These are phyloP conservation scores for Avena insularis DNA, from an alignment of 176 grass and related monocot genomes.

Conservation along the genomic window DNA sequence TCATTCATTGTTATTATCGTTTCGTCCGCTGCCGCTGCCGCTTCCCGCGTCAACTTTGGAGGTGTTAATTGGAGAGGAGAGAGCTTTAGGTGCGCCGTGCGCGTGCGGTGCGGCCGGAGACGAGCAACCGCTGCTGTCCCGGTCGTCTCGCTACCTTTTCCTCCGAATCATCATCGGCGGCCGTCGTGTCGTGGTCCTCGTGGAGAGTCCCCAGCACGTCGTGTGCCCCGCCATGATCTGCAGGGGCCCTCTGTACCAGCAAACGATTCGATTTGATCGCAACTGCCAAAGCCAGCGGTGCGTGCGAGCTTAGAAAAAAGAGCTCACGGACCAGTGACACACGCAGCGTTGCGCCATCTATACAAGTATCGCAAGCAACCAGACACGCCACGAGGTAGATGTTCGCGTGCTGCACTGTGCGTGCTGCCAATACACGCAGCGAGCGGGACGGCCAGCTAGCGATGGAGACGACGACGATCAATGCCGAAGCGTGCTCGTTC, in stretches of 20 bases:
- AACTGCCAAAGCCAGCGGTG: neutral
- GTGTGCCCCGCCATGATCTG: no score
- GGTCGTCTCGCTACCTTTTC: no score
- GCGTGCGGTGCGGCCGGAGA: neutral
- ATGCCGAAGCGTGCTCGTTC: neutral
- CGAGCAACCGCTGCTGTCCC: neutral
- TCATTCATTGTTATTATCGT: neutral
- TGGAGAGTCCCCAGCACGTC: neutral
- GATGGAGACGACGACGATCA: neutral
- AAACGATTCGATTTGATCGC: neutral
- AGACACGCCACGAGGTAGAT: neutral
- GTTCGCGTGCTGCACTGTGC: neutral
- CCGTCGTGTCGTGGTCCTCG: neutral
- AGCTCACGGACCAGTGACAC: no score
- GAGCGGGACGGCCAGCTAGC: neutral
- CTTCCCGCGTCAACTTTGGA: conserved; percentile 41
- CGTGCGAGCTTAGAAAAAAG: neutral
- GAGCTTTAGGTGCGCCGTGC: neutral
- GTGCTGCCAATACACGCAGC: neutral
- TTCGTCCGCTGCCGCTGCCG: conserved; percentile 2
- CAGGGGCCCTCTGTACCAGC: neutral
- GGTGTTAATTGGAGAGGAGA: conserved; percentile 36
- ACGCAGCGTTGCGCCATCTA: no score
- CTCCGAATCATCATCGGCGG: neutral
- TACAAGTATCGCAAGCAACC: neutral